Evolutionary conservation across 192 early-diverging fungal genomes (phyloP), one percentile per base, ranked within the genome.

Genomic region (Cladochytrium replicatum): DNA sequence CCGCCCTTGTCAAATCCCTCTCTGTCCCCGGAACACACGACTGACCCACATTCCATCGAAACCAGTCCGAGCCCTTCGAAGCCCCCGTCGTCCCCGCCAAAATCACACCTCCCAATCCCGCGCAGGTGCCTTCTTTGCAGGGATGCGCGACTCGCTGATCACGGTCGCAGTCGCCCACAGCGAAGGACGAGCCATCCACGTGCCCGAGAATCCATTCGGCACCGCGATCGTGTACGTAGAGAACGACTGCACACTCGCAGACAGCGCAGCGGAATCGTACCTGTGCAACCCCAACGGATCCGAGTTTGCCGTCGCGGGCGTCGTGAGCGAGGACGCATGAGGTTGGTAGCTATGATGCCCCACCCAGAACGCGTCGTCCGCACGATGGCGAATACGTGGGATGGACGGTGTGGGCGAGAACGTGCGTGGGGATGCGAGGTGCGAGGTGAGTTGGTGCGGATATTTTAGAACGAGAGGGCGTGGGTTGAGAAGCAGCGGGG

Each of bases 101-200:
- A 49, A 64, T 93, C 32, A 66, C 61, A 42, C 50, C 60, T 32
- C 57, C 52, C 23, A 40, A 55, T 2, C 22, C 38, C 1, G 4
- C 21, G 1, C n/a, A 3, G n/a, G n/a, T n/a, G 82, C 97, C 52
- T 97, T 97, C 61, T 87, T 95, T 39, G 65, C 71, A 3, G 88
- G 76, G n/a, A 97, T 99, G 94, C 61, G 69, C 5, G 93, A 88
- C 6, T 90, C 91, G 41, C 67, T 67, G 40, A 58, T 97, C 40
- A 94, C 97, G 7, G 88, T 99, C 56, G 88, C 88, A n/a, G 86
- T 94, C 11, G 92, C 97, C 8, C 97, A 99, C 64, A 93, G 93
- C 45, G 97, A 99, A 78, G 97, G 97, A 21, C 74, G 88, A 37
- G 88, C 91, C 23, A n/a, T n/a, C n/a, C n/a, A n/a, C n/a, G n/a